A percentile compares a stretch with the other conserved stretches of the same genome.
Evolutionary conservation across 192 early-diverging fungal species (phyloP).

Genomic region (Haplosporangium gracile): DNA sequence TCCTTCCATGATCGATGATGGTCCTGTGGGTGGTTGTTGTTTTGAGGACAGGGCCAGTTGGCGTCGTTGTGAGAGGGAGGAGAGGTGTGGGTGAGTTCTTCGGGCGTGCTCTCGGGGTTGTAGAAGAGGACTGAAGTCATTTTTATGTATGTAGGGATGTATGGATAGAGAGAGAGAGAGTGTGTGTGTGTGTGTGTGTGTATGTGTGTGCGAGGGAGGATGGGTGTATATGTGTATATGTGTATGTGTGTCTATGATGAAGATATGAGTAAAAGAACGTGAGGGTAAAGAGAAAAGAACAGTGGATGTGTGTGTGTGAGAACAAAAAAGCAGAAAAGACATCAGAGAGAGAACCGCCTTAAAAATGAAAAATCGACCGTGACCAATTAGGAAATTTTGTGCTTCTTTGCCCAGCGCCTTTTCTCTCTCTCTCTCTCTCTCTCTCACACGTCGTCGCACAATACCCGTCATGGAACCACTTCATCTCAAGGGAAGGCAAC

Average conservation of each 20-base stretch:
- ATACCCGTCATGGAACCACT: no score
- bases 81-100: not conserved
- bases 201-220: not conserved
- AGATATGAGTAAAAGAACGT: not conserved
- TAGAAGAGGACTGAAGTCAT: not conserved
- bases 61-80: not conserved
- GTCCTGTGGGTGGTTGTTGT: not conserved
- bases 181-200: not conserved
- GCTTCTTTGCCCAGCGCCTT: no score
- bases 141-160: not conserved
- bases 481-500: no score
- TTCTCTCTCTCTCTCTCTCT: no score
- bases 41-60: not conserved
- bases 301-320: not conserved
- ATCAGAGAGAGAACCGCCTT: not conserved
- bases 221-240: not conserved
- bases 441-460: no score
- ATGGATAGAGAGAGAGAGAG: not conserved
- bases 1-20: not conserved
- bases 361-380: not conserved
- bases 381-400: slow-evolving; percentile 9
- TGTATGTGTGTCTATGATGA: not conserved
- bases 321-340: not conserved
- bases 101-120: not conserved
- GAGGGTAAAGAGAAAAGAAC: not conserved